Evolutionary conservation across 352 stramenopile species (phyloP), one percentile per base, ranked within the genome.

Genomic region (Aphanomyces euteiches): DNA sequence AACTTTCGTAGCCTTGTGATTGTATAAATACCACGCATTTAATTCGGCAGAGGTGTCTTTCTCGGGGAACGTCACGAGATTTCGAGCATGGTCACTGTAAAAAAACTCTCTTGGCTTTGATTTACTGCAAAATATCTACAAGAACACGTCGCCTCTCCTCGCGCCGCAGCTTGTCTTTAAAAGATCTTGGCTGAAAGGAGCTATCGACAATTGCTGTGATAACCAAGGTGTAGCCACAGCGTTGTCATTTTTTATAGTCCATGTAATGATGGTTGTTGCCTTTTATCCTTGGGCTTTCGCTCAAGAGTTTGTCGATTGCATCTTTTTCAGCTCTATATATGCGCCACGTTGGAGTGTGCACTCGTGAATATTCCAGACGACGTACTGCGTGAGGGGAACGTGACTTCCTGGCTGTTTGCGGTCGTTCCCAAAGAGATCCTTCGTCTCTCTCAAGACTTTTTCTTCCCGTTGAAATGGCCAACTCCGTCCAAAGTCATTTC

Each of bases 391-490:
- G 54, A 61, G 54, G 1, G 21, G 15, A 17, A 61, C n/a, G 54
- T 61, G 54, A 10, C 5, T 17, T 7, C n/a, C 19, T 5, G 54
- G 54, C 21, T 19, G 13, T 37, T 61, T 61, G 19, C 53, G 28
- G 3, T 47, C 39, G 21, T 70, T 70, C 4, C 64, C 64, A 63
- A 70, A 70, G 12, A 70, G 39, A 36, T 70, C 64, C 36, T 70
- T 70, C 7, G 64, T 43, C 39, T 70, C 43, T 5, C 34, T 47
- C 40, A 70, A 43, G 5, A 37, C 64, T 19, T 54, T 56, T 34
- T 70, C 64, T 63, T 70, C 64, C 3, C 64, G 47, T 15, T 70
- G 43, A 61, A 70, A 70, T 7, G 47, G 53, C 64, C 64, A 70
- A 53, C 54, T 64, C 8, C 64, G 64, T 34, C 43, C 64, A 5